Base-by-base conservation (phyloP, 345 rosid species). In the Citrus mangshanensis region DNA sequence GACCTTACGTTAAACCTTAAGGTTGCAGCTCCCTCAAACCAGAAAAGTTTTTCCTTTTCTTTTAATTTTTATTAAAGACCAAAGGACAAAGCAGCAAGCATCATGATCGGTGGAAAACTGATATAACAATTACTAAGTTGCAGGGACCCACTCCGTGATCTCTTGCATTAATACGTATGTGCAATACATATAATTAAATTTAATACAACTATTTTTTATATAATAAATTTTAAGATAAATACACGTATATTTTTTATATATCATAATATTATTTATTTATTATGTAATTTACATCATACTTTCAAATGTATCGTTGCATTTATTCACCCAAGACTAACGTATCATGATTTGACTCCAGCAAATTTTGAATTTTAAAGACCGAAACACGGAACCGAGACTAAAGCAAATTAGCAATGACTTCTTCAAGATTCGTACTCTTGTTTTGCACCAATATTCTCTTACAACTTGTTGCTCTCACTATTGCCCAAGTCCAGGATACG, bases 231-330 rank as follows among this genome's bases (percentile, higher is more conserved):
- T 2, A 38, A 38, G 2, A 9, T 38, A 38, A 38, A 49, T 49
- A 1, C 3, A 38, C 4, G 32, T 30, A 30, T 2, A 28, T 28
- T 28, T 28, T 28, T 28, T 1, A 1, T 38, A 8, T 38, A 38
- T 1, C 0, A 0, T 38, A 8, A 38, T 7, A 38, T 49, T 0
- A 13, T 49, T 49, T 49, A 13, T 49, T 14, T 49, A 13, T 49
- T 49, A 4, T 0, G 3, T 9, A 2, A 38, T 2, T 8, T 0
- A 2, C 3, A 0, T 38, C 0, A 38, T 38, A 46, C 0, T 32
- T 30, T 32, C 5, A 32, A 32, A 4, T 46, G 2, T 46, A 46
- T 46, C 0, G 0, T 13, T 13, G 18, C 13, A 49, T 49, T 56
- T 16, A 34, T 27, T 12, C 3, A 28, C 72, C 5, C 1, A 5